These are phyloP conservation scores for Botrytis byssoidea DNA, from an alignment of 2,329 filamentous ascomycete genomes.

Conservation along the genomic window DNA sequence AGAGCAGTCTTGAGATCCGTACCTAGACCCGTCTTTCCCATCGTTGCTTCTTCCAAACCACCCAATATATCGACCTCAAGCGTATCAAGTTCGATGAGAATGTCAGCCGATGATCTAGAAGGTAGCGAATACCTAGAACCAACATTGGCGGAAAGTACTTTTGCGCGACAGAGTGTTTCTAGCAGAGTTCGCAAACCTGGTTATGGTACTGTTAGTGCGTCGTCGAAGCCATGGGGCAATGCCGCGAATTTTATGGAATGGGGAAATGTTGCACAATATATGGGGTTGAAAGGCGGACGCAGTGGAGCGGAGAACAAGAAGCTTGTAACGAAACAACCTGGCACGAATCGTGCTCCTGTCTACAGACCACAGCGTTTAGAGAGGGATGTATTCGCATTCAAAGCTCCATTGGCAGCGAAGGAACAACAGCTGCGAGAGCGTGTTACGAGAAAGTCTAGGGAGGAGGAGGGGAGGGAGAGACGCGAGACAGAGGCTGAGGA, in stretches of 20 bases:
- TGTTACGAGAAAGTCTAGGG: not conserved
- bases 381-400: not conserved
- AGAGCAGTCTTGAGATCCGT: not conserved
- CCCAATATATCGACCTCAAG: not conserved
- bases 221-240: not conserved
- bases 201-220: not conserved
- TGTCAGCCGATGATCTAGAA: not conserved
- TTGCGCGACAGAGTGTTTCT: not conserved
- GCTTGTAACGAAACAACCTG: not conserved
- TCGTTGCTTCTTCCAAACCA: not conserved
- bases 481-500: not conserved
- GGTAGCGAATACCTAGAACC: conserved; percentile 7
- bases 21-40: not conserved
- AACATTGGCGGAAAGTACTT: not conserved
- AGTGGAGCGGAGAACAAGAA: not conserved
- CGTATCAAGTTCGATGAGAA: not conserved
- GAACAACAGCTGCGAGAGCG: not conserved
- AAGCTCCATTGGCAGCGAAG: not conserved
- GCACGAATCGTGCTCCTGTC: too few relatives aligned
- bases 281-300: not conserved
- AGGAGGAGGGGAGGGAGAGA: not conserved
- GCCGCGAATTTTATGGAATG: not conserved
- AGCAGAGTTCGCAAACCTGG: too few relatives aligned
- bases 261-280: not conserved
- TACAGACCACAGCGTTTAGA: not conserved